Evolutionary conservation across 352 stramenopile species (phyloP).

Genomic region (Phytopythium chamaehyphon): DNA sequence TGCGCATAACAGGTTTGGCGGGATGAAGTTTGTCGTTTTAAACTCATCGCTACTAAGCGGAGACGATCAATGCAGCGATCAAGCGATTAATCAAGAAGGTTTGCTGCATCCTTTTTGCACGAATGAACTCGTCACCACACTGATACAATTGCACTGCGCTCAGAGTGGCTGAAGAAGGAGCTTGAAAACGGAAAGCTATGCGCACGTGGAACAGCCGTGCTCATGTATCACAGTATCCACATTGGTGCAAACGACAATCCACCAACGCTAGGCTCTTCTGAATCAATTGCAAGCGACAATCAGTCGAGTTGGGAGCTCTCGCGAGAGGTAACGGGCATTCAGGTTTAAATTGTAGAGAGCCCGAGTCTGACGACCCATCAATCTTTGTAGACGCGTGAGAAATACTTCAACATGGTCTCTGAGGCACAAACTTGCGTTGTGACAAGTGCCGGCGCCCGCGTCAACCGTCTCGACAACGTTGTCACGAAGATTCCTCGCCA

Average conservation of each 20-base stretch:
- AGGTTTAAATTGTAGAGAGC: no score
- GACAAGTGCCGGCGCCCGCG: constrained; percentile 17
- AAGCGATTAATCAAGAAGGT: constrained; percentile 58
- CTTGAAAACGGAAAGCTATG: constrained; percentile 81
- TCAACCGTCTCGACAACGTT: constrained; percentile 31
- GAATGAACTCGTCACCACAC: no score
- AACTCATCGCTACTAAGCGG: constrained; percentile 49
- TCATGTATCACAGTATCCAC: constrained; percentile 41
- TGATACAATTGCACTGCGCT: no score
- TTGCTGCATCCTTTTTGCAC: not conserved
- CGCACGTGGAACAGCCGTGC: constrained; percentile 56
- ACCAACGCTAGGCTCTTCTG: constrained; percentile 4
- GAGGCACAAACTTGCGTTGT: constrained; percentile 35
- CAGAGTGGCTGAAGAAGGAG: constrained; percentile 75
- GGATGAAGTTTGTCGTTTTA: constrained; percentile 75
- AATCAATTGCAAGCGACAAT: constrained; percentile 17
- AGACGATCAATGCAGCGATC: constrained; percentile 17
- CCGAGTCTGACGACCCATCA: not conserved
- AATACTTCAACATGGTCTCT: constrained; percentile 35
- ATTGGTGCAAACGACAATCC: constrained; percentile 8
- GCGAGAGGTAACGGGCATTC: no score
- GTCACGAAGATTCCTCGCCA: constrained; percentile 17
- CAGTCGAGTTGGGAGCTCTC: not conserved
- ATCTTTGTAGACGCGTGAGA: constrained; percentile 19
- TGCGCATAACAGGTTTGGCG: constrained; percentile 45